phyloP scores from a whole-genome alignment of 345 rosid species.

The Iberis pinnata region DNA sequence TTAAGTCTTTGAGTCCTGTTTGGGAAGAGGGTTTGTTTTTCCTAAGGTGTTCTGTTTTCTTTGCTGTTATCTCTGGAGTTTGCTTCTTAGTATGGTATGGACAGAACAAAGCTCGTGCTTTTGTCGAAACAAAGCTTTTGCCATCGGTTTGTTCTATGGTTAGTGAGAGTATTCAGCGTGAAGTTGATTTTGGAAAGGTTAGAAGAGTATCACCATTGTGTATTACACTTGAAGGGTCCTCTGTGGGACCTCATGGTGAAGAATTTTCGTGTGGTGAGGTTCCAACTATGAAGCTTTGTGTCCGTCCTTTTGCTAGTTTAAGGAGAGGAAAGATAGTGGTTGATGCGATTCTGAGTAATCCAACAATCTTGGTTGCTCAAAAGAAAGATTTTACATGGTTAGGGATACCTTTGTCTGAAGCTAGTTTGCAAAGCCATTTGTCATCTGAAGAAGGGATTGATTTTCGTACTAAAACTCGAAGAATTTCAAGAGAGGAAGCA shows the following conservation, averaged over 20 bases:
- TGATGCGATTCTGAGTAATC: conserved; percentile 75
- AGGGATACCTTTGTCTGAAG: conserved; percentile 71
- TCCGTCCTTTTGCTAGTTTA: conserved; percentile 79
- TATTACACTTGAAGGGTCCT: conserved; percentile 73
- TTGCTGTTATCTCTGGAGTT: conserved; percentile 70
- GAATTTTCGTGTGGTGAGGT: conserved; percentile 94
- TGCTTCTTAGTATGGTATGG: conserved; percentile 89
- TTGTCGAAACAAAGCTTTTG: conserved; percentile 69
- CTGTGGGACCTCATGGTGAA: conserved; percentile 64
- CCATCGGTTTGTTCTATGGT: conserved; percentile 79
- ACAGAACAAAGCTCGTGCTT: conserved; percentile 58
- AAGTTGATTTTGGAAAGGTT: conserved; percentile 75
- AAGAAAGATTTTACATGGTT: conserved; percentile 91
- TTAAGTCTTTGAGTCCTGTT: conserved; percentile 51
- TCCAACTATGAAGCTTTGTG: conserved; percentile 66
- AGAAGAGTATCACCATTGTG: conserved; percentile 75
- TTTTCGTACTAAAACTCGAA: conserved; percentile 74
- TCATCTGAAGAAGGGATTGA: conserved; percentile 93
- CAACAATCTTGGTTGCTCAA: conserved; percentile 60
- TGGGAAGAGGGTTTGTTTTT: conserved; percentile 75
- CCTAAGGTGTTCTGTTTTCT: conserved; percentile 69
- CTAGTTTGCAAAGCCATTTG: conserved; percentile 44
- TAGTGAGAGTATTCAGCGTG: conserved; percentile 70
- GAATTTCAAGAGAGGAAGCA: conserved; percentile 72
- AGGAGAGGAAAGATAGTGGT: conserved; percentile 84